A percentile compares a stretch with the other conserved stretches of the same genome.
Evolutionary conservation across 2,329 filamentous ascomycete species (phyloP).

Genomic region (Neopestalotiopsis sp.): DNA sequence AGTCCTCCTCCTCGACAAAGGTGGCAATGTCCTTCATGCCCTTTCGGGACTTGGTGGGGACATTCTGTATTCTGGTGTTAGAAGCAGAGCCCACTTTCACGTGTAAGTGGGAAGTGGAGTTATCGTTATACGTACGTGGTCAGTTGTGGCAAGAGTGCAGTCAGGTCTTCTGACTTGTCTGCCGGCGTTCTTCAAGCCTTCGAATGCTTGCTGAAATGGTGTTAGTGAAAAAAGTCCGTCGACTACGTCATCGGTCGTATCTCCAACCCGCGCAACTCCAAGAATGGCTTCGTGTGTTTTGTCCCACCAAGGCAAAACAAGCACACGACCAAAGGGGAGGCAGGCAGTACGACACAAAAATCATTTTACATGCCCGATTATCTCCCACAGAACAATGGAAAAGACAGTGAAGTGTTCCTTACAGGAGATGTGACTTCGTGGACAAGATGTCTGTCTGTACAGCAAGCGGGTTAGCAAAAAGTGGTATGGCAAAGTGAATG

Average conservation of each 20-base stretch:
- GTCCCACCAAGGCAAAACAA: not conserved
- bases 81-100: constrained; percentile 8
- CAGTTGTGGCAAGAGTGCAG: constrained; percentile 94
- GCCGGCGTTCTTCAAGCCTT: constrained; percentile 88
- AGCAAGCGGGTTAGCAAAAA: constrained; percentile 20
- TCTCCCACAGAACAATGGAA: not conserved
- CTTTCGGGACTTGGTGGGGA: constrained; percentile 90
- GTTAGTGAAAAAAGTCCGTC: not conserved
- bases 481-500: not conserved
- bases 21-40: constrained; percentile 90
- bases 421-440: constrained; percentile 95
- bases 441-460: constrained; percentile 86
- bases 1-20: constrained; percentile 95
- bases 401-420: not conserved
- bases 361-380: not conserved
- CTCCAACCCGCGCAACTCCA: not conserved
- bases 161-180: constrained; percentile 91
- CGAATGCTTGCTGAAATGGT: constrained; percentile 80
- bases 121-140: constrained; percentile 73
- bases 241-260: constrained; percentile 2
- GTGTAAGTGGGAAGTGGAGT: not conserved
- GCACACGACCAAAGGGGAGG: not conserved
- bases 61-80: constrained; percentile 68
- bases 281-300: not conserved
- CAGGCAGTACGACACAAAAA: not conserved